Conservation (phyloP, 768 basidiomycete genomes). For the Hebeloma cylindrosporum region DNA sequence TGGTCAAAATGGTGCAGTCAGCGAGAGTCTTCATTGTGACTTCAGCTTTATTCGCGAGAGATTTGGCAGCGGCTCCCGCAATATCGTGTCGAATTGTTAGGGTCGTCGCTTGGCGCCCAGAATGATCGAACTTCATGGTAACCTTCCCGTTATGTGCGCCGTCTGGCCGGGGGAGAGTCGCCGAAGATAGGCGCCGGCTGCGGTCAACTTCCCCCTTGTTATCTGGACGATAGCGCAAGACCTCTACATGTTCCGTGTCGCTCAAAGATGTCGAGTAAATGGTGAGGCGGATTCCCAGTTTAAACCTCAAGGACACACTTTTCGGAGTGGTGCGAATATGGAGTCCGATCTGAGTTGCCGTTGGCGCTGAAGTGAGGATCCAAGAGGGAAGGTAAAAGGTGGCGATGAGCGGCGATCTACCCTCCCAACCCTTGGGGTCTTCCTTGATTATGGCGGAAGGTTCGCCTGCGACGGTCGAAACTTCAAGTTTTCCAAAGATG, state of each 20-base stretch:
- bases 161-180: background rate
- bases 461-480: slow-evolving; percentile 6
- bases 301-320: slow-evolving; percentile 13
- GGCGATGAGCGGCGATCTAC: slow-evolving; percentile 34
- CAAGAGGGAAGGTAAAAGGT: slow-evolving; percentile 36
- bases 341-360: slow-evolving; percentile 25
- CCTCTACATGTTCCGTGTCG: slow-evolving; percentile 30
- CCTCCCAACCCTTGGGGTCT: slow-evolving; percentile 32
- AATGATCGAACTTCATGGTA: slow-evolving; percentile 13
- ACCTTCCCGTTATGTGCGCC: background rate
- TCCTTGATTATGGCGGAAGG: slow-evolving; percentile 26
- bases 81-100: slow-evolving; percentile 26
- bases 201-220: slow-evolving; percentile 18
- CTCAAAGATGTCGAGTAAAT: slow-evolving; percentile 29
- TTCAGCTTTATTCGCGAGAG: slow-evolving; percentile 21
- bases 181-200: slow-evolving; percentile 7
- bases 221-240: slow-evolving; percentile 30
- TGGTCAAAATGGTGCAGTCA: slow-evolving; percentile 32
- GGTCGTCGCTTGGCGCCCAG: slow-evolving; percentile 8
- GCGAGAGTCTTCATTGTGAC: slow-evolving; percentile 28
- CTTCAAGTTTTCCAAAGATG: slow-evolving; percentile 30
- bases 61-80: slow-evolving; percentile 16
- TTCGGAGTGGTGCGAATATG: slow-evolving; percentile 23
- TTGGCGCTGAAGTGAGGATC: slow-evolving; percentile 27
- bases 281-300: slow-evolving; percentile 26